A percentile compares a stretch with the other conserved stretches of the same genome.
Conservation (phyloP, 208 protist species). For the Plasmodiophora brassicae region DNA sequence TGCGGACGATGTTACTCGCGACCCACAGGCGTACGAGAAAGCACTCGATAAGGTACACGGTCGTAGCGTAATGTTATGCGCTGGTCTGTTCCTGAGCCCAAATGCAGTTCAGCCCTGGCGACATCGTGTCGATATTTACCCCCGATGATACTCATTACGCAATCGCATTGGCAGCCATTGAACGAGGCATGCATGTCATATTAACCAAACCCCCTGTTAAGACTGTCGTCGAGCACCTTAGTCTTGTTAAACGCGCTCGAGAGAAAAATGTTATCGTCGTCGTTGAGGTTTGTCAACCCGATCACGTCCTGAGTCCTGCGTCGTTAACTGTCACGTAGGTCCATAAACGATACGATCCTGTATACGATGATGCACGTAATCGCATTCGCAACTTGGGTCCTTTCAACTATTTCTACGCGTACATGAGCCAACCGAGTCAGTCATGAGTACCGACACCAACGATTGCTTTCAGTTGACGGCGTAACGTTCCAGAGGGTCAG, state of each 20-base stretch:
- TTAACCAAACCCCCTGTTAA: slow-evolving; percentile 61
- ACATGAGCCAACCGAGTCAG: slow-evolving; percentile 62
- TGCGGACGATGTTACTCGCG: slow-evolving; percentile 47
- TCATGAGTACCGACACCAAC: too few relatives aligned
- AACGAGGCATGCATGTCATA: slow-evolving; percentile 56
- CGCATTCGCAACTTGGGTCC: slow-evolving; percentile 46
- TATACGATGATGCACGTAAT: slow-evolving; percentile 57
- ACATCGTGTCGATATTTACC: slow-evolving; percentile 59
- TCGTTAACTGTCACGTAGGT: too few relatives aligned
- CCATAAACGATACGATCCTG: slow-evolving; percentile 63
- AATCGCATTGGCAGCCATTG: slow-evolving; percentile 49
- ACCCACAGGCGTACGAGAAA: slow-evolving; percentile 46
- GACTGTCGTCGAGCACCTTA: slow-evolving; percentile 52
- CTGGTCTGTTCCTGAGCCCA: too few relatives aligned
- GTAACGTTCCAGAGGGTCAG: too few relatives aligned
- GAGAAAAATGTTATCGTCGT: slow-evolving; percentile 7
- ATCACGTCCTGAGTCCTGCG: too few relatives aligned
- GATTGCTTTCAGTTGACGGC: too few relatives aligned
- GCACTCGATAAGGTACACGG: slow-evolving; percentile 47
- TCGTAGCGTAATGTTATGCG: too few relatives aligned
- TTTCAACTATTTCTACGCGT: slow-evolving; percentile 51
- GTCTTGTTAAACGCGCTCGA: background rate
- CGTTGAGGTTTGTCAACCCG: too few relatives aligned
- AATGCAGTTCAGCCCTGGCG: slow-evolving; percentile 49
- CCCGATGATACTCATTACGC: slow-evolving; percentile 62